Evolutionary conservation across 2,329 filamentous ascomycete genomes (phyloP).

Genomic region (Trichoderma sp.): DNA sequence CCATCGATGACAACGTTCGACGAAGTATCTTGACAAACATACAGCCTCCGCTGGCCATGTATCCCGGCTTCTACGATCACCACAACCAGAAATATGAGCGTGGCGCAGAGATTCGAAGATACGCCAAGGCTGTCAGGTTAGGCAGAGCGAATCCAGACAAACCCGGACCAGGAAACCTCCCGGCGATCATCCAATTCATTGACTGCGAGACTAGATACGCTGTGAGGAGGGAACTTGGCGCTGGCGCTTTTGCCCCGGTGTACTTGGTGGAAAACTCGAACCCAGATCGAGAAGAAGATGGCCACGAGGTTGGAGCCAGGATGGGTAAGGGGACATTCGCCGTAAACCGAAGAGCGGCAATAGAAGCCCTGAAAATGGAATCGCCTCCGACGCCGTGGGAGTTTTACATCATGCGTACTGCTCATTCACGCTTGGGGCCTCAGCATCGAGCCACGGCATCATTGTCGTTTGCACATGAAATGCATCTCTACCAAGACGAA

Average conservation of each 20-base stretch:
- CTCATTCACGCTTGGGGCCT: constrained; percentile 73
- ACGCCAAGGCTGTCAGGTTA: constrained; percentile 67
- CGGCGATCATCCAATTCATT: constrained; percentile 68
- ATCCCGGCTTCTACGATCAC: constrained; percentile 79
- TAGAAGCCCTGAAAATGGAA: constrained; percentile 96
- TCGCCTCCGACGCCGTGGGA: constrained; percentile 88
- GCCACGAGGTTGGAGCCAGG: constrained; percentile 48
- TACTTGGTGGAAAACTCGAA: constrained; percentile 82
- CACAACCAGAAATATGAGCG: constrained; percentile 63
- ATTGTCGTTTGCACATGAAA: constrained; percentile 80
- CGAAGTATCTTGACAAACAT: constrained; percentile 73
- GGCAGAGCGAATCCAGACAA: constrained; percentile 62
- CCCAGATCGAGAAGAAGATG: constrained; percentile 48
- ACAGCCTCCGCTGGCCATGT: constrained; percentile 71
- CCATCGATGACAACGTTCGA: constrained; percentile 75
- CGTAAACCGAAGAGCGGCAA: constrained; percentile 53
- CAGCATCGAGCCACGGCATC: constrained; percentile 72
- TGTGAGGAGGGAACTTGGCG: constrained; percentile 82
- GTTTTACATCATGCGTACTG: constrained; percentile 89
- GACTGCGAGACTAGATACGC: constrained; percentile 69
- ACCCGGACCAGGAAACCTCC: constrained; percentile 55
- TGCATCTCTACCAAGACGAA: constrained; percentile 90
- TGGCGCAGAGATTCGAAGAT: constrained; percentile 77
- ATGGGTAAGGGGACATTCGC: constrained; percentile 66
- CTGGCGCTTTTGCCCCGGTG: constrained; percentile 92